A percentile compares a stretch with the other conserved stretches of the same genome.
Evolutionary conservation across 306 rosid species (phyloP).

Genomic region (Pterocarpus santalinus): DNA sequence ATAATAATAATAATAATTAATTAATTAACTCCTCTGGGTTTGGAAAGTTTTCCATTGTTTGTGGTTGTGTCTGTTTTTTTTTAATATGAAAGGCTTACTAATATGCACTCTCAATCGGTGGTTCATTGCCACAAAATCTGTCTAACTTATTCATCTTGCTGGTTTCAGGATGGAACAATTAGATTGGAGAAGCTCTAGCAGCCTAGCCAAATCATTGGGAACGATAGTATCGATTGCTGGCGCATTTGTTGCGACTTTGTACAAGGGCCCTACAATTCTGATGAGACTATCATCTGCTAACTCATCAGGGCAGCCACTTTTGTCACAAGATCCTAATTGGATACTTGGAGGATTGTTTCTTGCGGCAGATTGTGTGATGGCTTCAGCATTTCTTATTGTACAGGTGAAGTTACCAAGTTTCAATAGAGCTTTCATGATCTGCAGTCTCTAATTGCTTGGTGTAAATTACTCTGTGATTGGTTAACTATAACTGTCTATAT

Average conservation of each 20-base stretch:
- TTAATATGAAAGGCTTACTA: constrained; percentile 3
- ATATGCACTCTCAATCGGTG: constrained; percentile 1
- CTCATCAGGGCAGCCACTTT: constrained; percentile 49
- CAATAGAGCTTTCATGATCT: constrained; percentile 1
- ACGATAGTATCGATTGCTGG: constrained; percentile 76
- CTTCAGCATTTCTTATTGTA: constrained; percentile 61
- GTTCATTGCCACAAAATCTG: neutral
- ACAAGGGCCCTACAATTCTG: constrained; percentile 78
- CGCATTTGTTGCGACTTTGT: constrained; percentile 80
- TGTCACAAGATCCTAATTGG: constrained; percentile 66
- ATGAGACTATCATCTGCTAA: constrained; percentile 48
- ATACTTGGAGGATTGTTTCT: constrained; percentile 73
- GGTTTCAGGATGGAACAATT: constrained; percentile 79
- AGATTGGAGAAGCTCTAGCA: constrained; percentile 64
- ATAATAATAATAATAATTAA: neutral
- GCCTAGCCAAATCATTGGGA: constrained; percentile 74
- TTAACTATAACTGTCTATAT: constrained; percentile 21
- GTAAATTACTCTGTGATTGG: neutral
- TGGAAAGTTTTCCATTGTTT: constrained; percentile 18
- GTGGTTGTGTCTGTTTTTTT: neutral
- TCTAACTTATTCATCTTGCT: constrained; percentile 43
- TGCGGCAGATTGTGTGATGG: constrained; percentile 61
- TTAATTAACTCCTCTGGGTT: neutral
- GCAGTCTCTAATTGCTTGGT: constrained; percentile 27
- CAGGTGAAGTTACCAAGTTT: constrained; percentile 60